Percentiles rank a stretch among this genome's conserved stretches.
These are phyloP conservation scores for Codiaeum variegatum DNA, from an alignment of 441 rosid species.

Conservation along the genomic window DNA sequence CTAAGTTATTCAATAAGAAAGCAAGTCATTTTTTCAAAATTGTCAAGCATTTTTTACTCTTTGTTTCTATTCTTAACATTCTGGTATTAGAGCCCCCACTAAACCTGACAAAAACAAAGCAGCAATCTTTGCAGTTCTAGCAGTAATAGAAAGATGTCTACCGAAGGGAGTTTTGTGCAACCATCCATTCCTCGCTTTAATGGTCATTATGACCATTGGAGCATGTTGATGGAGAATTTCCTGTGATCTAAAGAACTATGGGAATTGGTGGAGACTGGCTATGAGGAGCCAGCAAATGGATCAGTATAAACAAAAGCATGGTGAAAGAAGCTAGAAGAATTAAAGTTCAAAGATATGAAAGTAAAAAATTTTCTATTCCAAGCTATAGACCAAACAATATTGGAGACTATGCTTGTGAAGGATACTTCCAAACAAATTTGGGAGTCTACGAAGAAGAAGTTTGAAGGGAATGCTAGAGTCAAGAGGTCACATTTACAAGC, in stretches of 20 bases:
- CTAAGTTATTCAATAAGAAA: too few relatives aligned
- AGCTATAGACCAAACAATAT: background rate
- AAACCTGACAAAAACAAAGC: too few relatives aligned
- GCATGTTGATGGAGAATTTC: background rate
- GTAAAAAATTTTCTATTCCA: background rate
- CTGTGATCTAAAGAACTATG: background rate
- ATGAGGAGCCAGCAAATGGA: background rate
- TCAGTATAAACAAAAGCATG: too few relatives aligned
- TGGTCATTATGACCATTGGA: constrained; percentile 4
- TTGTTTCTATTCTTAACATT: too few relatives aligned
- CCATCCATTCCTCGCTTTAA: background rate
- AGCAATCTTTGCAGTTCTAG: too few relatives aligned
- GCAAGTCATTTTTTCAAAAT: too few relatives aligned
- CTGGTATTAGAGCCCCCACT: too few relatives aligned
- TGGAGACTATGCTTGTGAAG: background rate
- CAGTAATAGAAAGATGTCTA: too few relatives aligned
- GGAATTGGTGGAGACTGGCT: background rate
- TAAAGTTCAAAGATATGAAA: background rate
- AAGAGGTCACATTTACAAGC: background rate
- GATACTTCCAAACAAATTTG: background rate
- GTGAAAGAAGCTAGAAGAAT: background rate
- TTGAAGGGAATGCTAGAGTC: background rate
- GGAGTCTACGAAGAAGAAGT: background rate
- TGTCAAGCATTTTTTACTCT: too few relatives aligned
- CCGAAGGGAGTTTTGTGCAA: background rate